These are phyloP conservation scores for Butyriboletus loyo DNA, from an alignment of 768 basidiomycete genomes.

Conservation along the genomic window DNA sequence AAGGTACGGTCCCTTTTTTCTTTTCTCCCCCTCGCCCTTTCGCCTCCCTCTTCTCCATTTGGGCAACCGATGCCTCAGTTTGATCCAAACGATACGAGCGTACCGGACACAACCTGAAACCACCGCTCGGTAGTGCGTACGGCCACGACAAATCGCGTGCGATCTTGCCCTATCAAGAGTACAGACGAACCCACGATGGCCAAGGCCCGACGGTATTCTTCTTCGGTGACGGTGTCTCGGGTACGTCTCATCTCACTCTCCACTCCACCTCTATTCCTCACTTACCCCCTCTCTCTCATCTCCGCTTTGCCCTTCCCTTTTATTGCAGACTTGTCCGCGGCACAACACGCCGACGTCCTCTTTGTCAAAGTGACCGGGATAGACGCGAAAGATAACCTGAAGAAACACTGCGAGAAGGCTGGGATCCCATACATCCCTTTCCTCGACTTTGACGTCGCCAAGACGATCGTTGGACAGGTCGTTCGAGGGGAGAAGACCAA, in stretches of 20 bases:
- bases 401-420: slow-evolving; percentile 75
- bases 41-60: background rate
- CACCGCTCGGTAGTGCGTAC: slow-evolving; percentile 47
- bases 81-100: background rate
- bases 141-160: slow-evolving; percentile 98
- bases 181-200: slow-evolving; percentile 26
- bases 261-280: background rate
- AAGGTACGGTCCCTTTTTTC: slow-evolving; percentile 47
- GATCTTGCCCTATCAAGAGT: slow-evolving; percentile 78
- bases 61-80: background rate
- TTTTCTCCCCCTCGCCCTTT: background rate
- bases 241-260: slow-evolving; percentile 39
- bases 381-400: slow-evolving; percentile 78
- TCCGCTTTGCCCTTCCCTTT: background rate
- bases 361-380: slow-evolving; percentile 83
- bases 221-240: slow-evolving; percentile 97
- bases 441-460: slow-evolving; percentile 61
- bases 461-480: slow-evolving; percentile 59
- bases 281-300: background rate
- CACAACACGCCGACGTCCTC: slow-evolving; percentile 87
- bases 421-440: slow-evolving; percentile 81
- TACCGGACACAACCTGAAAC: background rate
- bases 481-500: slow-evolving; percentile 57
- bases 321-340: slow-evolving; percentile 94
- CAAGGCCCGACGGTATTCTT: slow-evolving; percentile 79